These are phyloP conservation scores for Mrakia blollopis DNA, from an alignment of 768 basidiomycete species.

Conservation along the genomic window DNA sequence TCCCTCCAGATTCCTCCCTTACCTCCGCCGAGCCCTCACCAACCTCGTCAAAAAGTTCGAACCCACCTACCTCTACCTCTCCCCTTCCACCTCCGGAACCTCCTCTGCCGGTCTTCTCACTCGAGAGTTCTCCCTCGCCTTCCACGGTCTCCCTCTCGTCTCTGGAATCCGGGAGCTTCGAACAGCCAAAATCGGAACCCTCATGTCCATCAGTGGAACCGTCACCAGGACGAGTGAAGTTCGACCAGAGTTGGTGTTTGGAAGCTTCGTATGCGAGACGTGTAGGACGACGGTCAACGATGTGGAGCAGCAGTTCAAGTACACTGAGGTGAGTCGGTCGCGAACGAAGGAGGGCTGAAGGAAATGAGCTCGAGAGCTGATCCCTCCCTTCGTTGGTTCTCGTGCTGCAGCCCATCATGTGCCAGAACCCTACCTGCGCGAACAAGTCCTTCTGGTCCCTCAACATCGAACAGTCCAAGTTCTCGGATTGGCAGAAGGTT, in stretches of 20 bases:
- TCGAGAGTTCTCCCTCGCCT: conserved; percentile 90
- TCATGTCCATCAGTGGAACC: conserved; percentile 93
- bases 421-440: conserved; percentile 89
- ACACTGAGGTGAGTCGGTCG: conserved; percentile 71
- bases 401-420: conserved; percentile 67
- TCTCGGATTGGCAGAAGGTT: conserved; percentile 99
- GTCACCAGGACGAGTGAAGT: conserved; percentile 98
- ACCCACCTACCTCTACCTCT: conserved; percentile 91
- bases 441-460: conserved; percentile 88
- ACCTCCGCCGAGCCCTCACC: conserved; percentile 81
- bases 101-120: conserved; percentile 76
- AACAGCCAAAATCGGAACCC: conserved; percentile 87
- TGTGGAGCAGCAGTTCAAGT: conserved; percentile 99
- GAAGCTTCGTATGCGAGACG: conserved; percentile 86
- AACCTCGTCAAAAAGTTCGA: conserved; percentile 83
- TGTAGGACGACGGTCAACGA: conserved; percentile 82
- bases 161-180: conserved; percentile 89
- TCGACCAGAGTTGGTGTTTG: conserved; percentile 85
- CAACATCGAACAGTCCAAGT: conserved; percentile 91
- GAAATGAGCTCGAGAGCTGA: background rate
- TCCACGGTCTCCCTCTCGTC: conserved; percentile 88
- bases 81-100: conserved; percentile 65
- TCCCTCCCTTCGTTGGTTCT: conserved; percentile 24
- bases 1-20: conserved; percentile 67
- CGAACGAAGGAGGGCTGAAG: background rate